These are phyloP conservation scores for Pythium utonaiense DNA, from an alignment of 352 stramenopile genomes.

Conservation along the genomic window DNA sequence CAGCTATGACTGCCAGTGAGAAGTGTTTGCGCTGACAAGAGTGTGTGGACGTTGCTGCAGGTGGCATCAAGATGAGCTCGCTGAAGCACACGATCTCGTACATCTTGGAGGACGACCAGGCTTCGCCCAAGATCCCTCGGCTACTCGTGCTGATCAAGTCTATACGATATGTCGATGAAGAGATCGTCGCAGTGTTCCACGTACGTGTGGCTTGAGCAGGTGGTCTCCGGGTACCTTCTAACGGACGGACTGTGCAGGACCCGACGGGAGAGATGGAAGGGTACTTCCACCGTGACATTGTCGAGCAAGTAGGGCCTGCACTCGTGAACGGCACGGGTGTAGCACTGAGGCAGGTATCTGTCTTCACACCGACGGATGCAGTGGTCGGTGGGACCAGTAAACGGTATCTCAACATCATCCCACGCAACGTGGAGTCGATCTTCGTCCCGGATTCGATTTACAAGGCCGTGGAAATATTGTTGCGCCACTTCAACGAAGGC, in stretches of 20 bases:
- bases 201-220: constrained; percentile 22
- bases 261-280: constrained; percentile 71
- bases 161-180: constrained; percentile 76
- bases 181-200: constrained; percentile 75
- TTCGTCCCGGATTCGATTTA: constrained; percentile 37
- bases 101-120: constrained; percentile 62
- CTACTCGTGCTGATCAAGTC: constrained; percentile 79
- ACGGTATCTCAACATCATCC: constrained; percentile 71
- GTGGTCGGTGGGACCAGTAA: constrained; percentile 40
- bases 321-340: constrained; percentile 46
- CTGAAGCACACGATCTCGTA: constrained; percentile 54
- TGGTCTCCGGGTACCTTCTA: background rate
- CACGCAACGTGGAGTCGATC: constrained; percentile 55
- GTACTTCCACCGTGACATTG: constrained; percentile 80
- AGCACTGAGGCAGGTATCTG: constrained; percentile 64
- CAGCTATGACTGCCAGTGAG: background rate
- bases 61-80: constrained; percentile 59
- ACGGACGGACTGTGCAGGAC: constrained; percentile 36
- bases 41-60: constrained; percentile 22
- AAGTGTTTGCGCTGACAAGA: background rate
- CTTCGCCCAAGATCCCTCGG: constrained; percentile 49
- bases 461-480: constrained; percentile 26
- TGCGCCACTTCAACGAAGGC: constrained; percentile 48
- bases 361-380: constrained; percentile 57
- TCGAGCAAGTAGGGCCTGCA: constrained; percentile 62